A percentile compares a stretch with the other conserved stretches of the same genome.
Evolutionary conservation across 2,329 filamentous ascomycete species (phyloP).

Genomic region (Didymella segeticola): DNA sequence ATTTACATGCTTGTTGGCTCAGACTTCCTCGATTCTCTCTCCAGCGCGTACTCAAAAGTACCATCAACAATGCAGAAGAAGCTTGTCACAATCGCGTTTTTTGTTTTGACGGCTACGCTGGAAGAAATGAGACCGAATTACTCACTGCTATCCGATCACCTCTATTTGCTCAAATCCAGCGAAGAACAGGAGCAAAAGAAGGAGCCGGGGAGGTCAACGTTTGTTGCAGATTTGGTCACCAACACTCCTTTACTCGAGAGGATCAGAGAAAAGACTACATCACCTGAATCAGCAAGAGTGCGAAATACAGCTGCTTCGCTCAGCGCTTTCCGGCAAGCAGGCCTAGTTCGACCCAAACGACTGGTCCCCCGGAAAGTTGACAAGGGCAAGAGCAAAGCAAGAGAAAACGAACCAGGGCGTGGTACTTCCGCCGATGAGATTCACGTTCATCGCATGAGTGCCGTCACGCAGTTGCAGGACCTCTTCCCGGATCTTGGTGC

Average conservation of each 20-base stretch:
- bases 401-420: constrained; percentile 44
- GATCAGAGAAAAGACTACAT: constrained; percentile 62
- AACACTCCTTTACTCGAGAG: constrained; percentile 76
- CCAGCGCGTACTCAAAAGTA: constrained; percentile 69
- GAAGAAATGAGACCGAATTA: constrained; percentile 71
- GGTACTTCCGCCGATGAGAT: constrained; percentile 55
- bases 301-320: constrained; percentile 68
- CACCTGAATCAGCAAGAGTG: constrained; percentile 60
- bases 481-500: constrained; percentile 88
- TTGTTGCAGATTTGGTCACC: constrained; percentile 84
- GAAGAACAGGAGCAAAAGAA: constrained; percentile 66
- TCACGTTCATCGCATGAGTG: constrained; percentile 81
- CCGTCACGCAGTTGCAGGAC: constrained; percentile 90
- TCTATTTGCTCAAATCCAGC: constrained; percentile 78
- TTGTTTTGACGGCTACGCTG: constrained; percentile 75
- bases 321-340: constrained; percentile 62
- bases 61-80: constrained; percentile 68
- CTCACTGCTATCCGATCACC: constrained; percentile 79
- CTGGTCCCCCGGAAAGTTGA: constrained; percentile 64
- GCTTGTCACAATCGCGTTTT: constrained; percentile 75
- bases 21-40: constrained; percentile 83
- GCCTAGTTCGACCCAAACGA: constrained; percentile 60
- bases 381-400: constrained; percentile 68
- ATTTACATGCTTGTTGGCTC: constrained; percentile 79
- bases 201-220: constrained; percentile 57